Percentiles rank a stretch among this genome's conserved stretches.
These are phyloP conservation scores for Colletotrichum musicola DNA, from an alignment of 2,329 filamentous ascomycete genomes.

Conservation along the genomic window DNA sequence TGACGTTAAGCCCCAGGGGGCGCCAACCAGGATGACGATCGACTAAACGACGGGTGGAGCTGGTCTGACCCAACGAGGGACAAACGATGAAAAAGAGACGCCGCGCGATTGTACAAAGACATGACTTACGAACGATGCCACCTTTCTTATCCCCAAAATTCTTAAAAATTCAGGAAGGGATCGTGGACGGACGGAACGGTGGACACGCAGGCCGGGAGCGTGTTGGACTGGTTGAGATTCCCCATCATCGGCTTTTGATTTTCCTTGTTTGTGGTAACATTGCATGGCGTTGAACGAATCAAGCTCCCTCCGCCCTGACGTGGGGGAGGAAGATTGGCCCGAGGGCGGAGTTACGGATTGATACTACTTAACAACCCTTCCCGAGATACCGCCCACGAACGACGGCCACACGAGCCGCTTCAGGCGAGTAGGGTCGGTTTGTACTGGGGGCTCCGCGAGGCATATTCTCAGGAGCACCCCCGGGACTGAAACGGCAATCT, in stretches of 20 bases:
- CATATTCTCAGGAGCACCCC: constrained; percentile 16
- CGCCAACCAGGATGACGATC: constrained; percentile 71
- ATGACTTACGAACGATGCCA: constrained; percentile 41
- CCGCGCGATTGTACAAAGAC: constrained; percentile 40
- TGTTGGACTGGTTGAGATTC: constrained; percentile 40
- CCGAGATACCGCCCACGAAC: constrained; percentile 20
- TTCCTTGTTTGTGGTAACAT: constrained; percentile 32
- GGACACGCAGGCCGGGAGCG: constrained; percentile 37
- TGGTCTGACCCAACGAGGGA: constrained; percentile 33
- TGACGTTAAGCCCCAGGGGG: constrained; percentile 66
- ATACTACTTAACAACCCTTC: constrained; percentile 22
- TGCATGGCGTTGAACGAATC: constrained; percentile 32
- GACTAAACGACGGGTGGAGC: constrained; percentile 56
- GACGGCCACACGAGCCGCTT: constrained; percentile 8
- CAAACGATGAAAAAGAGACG: constrained; percentile 36
- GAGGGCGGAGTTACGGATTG: constrained; percentile 35
- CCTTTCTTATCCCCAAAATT: constrained; percentile 30
- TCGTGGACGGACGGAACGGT: constrained; percentile 30
- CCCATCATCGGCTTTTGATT: constrained; percentile 39
- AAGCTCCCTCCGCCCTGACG: constrained; percentile 20
- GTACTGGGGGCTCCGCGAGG: neutral
- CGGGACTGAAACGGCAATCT: constrained; percentile 29
- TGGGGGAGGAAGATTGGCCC: constrained; percentile 26
- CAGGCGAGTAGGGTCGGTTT: neutral
- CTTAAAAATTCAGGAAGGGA: constrained; percentile 21